Percentiles rank a stretch among this genome's conserved stretches.
Evolutionary conservation across 2,329 filamentous ascomycete species (phyloP).

Genomic region (Pseudocercospora macadamiae): DNA sequence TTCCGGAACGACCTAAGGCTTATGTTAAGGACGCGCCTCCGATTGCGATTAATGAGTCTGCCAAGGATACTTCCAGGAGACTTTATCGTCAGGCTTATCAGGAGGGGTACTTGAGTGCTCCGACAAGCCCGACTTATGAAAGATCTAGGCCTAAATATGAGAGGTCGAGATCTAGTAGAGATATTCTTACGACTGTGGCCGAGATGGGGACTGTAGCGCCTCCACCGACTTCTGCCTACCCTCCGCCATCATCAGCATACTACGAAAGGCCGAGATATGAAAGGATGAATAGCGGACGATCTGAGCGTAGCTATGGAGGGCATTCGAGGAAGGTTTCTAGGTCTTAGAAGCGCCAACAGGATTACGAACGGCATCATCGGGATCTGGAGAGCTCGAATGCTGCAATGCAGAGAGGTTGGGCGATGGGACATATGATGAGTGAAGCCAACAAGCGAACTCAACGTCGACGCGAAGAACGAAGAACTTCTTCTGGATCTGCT

Average conservation of each 20-base stretch:
- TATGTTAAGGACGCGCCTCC: slow-evolving; percentile 25
- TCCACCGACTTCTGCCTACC: background rate
- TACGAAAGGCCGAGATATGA: background rate
- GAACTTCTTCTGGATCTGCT: background rate
- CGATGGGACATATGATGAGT: background rate
- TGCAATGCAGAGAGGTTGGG: background rate
- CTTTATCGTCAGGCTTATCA: slow-evolving; percentile 15
- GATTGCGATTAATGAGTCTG: slow-evolving; percentile 22
- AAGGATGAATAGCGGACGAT: background rate
- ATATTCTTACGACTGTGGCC: background rate
- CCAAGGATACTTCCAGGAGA: slow-evolving; percentile 24
- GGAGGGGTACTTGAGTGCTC: background rate
- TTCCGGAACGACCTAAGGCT: slow-evolving; percentile 21
- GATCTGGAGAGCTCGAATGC: background rate
- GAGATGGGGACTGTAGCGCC: background rate
- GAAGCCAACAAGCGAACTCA: background rate
- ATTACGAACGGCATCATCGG: background rate
- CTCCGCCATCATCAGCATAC: background rate
- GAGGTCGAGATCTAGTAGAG: background rate
- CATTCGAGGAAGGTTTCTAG: background rate
- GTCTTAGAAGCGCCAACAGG: background rate
- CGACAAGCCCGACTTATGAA: background rate
- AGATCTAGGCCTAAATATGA: background rate
- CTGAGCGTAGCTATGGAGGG: background rate
- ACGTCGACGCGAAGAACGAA: background rate